phyloP scores from a whole-genome alignment of 345 rosid species.

The Eucalyptus tenuipes region DNA sequence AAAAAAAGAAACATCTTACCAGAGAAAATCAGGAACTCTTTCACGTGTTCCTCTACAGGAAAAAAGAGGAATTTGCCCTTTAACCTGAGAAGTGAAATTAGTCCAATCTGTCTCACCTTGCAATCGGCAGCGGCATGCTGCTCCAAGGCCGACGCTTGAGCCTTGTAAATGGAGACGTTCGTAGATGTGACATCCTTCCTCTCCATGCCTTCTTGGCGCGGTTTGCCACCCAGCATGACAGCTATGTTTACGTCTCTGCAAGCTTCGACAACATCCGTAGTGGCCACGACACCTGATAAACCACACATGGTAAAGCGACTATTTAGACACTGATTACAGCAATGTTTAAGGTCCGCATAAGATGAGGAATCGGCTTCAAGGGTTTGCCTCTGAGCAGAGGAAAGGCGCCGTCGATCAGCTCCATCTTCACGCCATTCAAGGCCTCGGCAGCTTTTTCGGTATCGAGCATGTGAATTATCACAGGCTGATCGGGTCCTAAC shows the following conservation, averaged over 20 bases:
- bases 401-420: slow-evolving; percentile 67
- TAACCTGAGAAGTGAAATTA: background rate
- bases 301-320: background rate
- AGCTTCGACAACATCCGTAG: slow-evolving; percentile 60
- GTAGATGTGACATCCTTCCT: slow-evolving; percentile 69
- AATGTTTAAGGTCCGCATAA: background rate
- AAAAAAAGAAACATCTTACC: background rate
- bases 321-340: background rate
- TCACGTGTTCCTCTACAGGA: background rate
- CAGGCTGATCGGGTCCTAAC: slow-evolving; percentile 80
- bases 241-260: slow-evolving; percentile 60
- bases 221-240: slow-evolving; percentile 61
- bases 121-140: slow-evolving; percentile 63
- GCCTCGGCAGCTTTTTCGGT: slow-evolving; percentile 52
- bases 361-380: background rate
- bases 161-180: slow-evolving; percentile 60
- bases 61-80: background rate
- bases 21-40: background rate
- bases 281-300: slow-evolving; percentile 46
- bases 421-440: slow-evolving; percentile 68
- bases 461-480: slow-evolving; percentile 75
- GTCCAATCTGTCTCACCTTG: slow-evolving; percentile 22
- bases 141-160: slow-evolving; percentile 78
- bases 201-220: slow-evolving; percentile 62
- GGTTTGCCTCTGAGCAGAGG: slow-evolving; percentile 54